Evolutionary conservation across 495 filamentous ascomycete species (phyloP), one percentile per base, ranked within the genome.

Genomic region (Lasiosphaeria hispida): DNA sequence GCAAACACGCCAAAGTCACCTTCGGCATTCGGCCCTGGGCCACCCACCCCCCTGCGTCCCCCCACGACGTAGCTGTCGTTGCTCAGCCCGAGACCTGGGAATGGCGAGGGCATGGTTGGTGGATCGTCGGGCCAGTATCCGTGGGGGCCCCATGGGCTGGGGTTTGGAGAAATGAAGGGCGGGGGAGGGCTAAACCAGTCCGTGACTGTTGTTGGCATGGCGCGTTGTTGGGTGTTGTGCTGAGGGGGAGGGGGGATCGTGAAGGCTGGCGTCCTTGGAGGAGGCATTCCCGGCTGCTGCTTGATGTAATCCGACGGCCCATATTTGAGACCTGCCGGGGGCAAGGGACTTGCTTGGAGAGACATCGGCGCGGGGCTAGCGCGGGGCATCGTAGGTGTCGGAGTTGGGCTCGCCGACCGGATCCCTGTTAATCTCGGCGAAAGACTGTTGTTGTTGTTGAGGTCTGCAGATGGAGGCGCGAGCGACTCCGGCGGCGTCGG

Each of bases 131-230:
- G 48, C 60, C 62, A 66, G 40, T 63, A 57, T 1, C 45, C 57
- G 10, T 40, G 30, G 41, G 39, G 35, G 37, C 58, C 51, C n/a
- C 54, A 53, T 40, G 64, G 67, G 18, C 60, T 48, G 67, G 81
- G 61, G 5, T 30, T 30, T 65, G 74, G 57, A 63, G 82, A 57
- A 70, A 81, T 61, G 73, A 84, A 78, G 1, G 77, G 72, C 6
- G 80, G 80, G 4, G 83, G 82, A 0, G 81, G 70, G 40, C 65
- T 70, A 63, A 37, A 10, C 43, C 43, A 47, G 43, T 75, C 69
- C 6, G 70, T 67, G 8, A 70, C 64, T 2, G 59, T 66, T n/a
- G 23, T 5, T 30, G 23, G 23, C 23, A 30, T 53, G 15, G 69
- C 66, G 1, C 75, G 69, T 45, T 77, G 76, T 34, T 76, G 71